Conservation (phyloP, 2,329 filamentous ascomycete genomes). For the Pseudohalonectria lignicola region DNA sequence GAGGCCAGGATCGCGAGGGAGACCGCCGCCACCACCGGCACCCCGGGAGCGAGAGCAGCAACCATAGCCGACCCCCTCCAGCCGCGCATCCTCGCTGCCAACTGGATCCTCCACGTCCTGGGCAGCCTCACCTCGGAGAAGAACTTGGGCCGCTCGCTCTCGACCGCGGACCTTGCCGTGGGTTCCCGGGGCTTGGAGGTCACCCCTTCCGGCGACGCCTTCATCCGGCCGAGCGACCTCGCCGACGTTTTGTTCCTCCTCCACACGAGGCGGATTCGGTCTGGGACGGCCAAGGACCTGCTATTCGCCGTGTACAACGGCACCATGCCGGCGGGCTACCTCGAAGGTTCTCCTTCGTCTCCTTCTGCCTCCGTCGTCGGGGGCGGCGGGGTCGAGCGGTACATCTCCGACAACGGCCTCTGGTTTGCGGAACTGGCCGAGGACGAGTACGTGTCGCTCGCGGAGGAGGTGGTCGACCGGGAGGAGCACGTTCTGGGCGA, state of each 20-base stretch:
- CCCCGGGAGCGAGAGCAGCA: no score
- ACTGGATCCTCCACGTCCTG: conserved; percentile 67
- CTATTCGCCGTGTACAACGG: conserved; percentile 35
- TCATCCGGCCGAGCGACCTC: conserved; percentile 34
- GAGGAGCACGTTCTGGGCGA: conserved; percentile 35
- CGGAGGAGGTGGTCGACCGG: conserved; percentile 28
- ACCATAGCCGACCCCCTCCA: conserved; percentile 19
- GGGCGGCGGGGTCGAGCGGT: conserved; percentile 16
- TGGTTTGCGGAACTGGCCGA: conserved; percentile 43
- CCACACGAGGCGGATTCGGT: conserved; percentile 36
- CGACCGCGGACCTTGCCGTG: conserved; percentile 1
- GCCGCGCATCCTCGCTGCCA: conserved; percentile 32
- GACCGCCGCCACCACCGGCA: background rate
- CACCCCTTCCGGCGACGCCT: conserved; percentile 34
- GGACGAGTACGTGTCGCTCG: conserved; percentile 36
- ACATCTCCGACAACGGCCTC: conserved; percentile 32
- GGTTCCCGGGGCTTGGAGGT: conserved; percentile 12
- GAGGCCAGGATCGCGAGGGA: conserved; percentile 12
- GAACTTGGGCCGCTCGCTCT: no score
- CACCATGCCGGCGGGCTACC: conserved; percentile 22
- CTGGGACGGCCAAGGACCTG: conserved; percentile 46
- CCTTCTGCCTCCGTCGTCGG: conserved; percentile 2
- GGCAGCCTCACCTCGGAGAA: conserved; percentile 52
- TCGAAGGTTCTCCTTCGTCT: no score
- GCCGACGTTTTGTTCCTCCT: conserved; percentile 40